Base-by-base conservation (phyloP, 345 rosid species). In the Aurinia saxatilis region DNA sequence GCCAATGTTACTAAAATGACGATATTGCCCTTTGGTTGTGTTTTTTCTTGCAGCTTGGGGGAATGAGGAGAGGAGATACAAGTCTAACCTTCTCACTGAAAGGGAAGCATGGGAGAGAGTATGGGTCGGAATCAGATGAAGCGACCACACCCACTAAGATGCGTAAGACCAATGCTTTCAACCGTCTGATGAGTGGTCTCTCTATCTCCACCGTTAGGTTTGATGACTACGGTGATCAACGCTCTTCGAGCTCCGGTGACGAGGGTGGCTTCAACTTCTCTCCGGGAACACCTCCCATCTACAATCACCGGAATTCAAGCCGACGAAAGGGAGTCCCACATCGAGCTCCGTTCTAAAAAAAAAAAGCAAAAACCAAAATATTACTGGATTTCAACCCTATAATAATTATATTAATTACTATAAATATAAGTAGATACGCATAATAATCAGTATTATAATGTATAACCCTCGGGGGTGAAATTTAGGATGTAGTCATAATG, bases 291-390 rank as follows among this genome's bases (percentile, higher is more conserved):
- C 82, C 80, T 23, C 85, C 84, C 21, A 73, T 81, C 13, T 81
- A 66, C 78, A 84, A 77, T 46, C 86, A 84, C 62, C 57, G 76
- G 58, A 88, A 85, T 53, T 84, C 93, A 38, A 78, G 88, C 74
- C 73, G 95, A 42, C 81, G 96, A 57, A 90, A 90, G 82, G 96
- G 97, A 16, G 77, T 80, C 15, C 98, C 98, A 25, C 96, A 80
- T 35, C 93, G 98, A 9, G 87, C 98, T 46, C 96, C 98, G 30
- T 79, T 84, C 38, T 80, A 49, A 14, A 14, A 2, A 5, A 10
- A 36, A 12, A 8, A 73, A n/a, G 16, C 3, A 50, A 18, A n/a
- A 36, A 16, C 6, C 67, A 15, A 35, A 5, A 50, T n/a, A 9
- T 18, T 46, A 37, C 63, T 30, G 21, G 49, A 69, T 40, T 70